phyloP scores from a whole-genome alignment of 352 stramenopile genomes.

The Globisporangium barbulae region DNA sequence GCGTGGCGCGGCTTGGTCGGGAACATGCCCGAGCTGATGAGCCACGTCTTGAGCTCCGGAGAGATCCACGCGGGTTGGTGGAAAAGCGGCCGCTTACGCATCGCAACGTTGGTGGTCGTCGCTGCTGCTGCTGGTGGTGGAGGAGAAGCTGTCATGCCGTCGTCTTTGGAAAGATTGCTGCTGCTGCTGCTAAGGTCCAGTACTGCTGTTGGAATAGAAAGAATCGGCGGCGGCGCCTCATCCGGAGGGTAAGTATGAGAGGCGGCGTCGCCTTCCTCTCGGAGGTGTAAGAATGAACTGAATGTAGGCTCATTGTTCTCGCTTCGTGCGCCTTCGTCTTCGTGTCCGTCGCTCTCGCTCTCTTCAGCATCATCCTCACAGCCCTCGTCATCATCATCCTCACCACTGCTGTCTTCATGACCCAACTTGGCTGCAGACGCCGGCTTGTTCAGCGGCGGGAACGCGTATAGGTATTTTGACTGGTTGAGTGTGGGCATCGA shows the following conservation, averaged over 20 bases:
- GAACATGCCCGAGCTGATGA: conserved; percentile 48
- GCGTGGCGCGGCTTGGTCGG: conserved; percentile 20
- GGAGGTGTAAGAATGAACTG: conserved; percentile 11
- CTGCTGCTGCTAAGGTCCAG: background rate
- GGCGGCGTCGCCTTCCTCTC: background rate
- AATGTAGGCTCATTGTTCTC: conserved; percentile 19
- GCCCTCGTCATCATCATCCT: conserved; percentile 12
- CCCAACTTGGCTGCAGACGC: background rate
- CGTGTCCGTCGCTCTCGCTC: background rate
- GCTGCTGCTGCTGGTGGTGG: background rate
- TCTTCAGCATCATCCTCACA: conserved; percentile 9
- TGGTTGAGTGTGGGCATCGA: background rate
- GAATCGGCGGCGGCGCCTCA: conserved; percentile 6
- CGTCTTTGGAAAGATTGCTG: background rate
- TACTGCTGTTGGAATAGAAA: conserved; percentile 14
- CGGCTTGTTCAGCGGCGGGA: conserved; percentile 3
- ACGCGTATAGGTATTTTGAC: conserved; percentile 7
- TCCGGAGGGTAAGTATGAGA: conserved; percentile 16
- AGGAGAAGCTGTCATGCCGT: background rate
- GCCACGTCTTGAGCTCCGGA: conserved; percentile 45
- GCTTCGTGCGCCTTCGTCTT: conserved; percentile 1
- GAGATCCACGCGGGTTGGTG: conserved; percentile 66
- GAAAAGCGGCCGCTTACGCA: conserved; percentile 23
- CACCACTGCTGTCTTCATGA: background rate
- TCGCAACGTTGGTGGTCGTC: conserved; percentile 1